Evolutionary conservation across 768 basidiomycete species (phyloP), one percentile per base, ranked within the genome.

Genomic region (Russula griseocarnosa): DNA sequence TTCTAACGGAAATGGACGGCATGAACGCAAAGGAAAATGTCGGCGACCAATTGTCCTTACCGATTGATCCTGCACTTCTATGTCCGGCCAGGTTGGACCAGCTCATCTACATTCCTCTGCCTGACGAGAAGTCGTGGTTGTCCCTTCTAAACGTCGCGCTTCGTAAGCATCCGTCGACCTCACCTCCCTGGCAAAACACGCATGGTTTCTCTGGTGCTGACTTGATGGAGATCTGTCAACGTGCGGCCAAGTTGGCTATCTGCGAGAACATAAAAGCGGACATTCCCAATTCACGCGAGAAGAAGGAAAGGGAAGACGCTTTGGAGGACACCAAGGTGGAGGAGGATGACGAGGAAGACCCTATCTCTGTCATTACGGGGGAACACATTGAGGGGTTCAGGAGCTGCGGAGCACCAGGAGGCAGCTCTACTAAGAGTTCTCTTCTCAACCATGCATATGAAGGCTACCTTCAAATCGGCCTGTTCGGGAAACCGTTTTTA

Each of bases 21-120:
- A 95, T 98, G 91, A 95, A 94, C 78, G 81, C 91, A 51, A 97
- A 96, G 86, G 97, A 98, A 84, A 98, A 97, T 78, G 96, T 97
- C 67, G 94, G 94, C 66, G 94, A 98, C 94, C 66, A 98, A 98
- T 80, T 82, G 95, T 70, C 94, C 94, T 34, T 95, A 98, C 76
- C 93, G 76, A 94, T 97, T 71, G 92, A 97, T 73, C 79, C 92
- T 51, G 94, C 95, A 20, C 82, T 95, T 46, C 84, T 95, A 67
- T 94, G 94, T 79, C 94, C 94, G 49, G 97, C 97, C 75, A 96
- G 96, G 83, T 86, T 99, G 59, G 97, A 99, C 75, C 96, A 99
- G 77, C 86, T 99, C 67, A 98, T 98, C 76, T 98, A 98, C 80
- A 99, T 99, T 66, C 97, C 97, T 64, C 86, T 99, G 2, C 97